These are phyloP conservation scores for Candida golubevii DNA, from an alignment of 805 yeast genomes.

Conservation along the genomic window DNA sequence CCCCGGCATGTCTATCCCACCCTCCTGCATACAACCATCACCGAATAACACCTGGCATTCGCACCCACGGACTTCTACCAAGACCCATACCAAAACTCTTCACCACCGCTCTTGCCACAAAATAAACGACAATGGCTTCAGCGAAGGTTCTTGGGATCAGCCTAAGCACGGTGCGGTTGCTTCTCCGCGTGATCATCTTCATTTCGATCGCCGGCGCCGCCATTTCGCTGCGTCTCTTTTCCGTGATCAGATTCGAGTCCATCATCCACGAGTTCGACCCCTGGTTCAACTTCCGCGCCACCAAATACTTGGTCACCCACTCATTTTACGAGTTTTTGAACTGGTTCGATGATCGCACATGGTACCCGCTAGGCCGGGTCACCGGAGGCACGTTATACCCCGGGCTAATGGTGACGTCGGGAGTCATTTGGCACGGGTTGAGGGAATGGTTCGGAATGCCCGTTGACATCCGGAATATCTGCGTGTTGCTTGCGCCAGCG, in stretches of 20 bases:
- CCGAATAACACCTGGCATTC: too few species aligned
- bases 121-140: slow-evolving; percentile 14
- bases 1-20: too few species aligned
- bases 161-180: slow-evolving; percentile 35
- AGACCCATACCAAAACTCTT: not conserved
- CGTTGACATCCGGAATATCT: slow-evolving; percentile 89
- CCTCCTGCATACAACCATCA: too few species aligned
- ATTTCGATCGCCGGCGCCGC: slow-evolving; percentile 86
- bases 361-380: slow-evolving; percentile 99
- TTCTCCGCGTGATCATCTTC: slow-evolving; percentile 65
- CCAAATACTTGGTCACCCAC: slow-evolving; percentile 81
- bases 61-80: too few species aligned
- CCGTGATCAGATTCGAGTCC: slow-evolving; percentile 93
- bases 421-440: slow-evolving; percentile 75
- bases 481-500: slow-evolving; percentile 95
- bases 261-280: slow-evolving; percentile 98
- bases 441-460: slow-evolving; percentile 66
- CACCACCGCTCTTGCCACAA: not conserved
- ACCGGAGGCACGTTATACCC: slow-evolving; percentile 99
- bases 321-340: slow-evolving; percentile 88
- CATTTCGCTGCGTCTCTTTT: slow-evolving; percentile 83
- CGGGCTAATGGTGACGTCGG: slow-evolving; percentile 97
- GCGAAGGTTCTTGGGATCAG: slow-evolving; percentile 28
- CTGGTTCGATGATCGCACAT: slow-evolving; percentile 98
- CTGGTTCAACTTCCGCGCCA: slow-evolving; percentile 95